Evolutionary conservation across 2,329 filamentous ascomycete genomes (phyloP).

Genomic region (Aspergillus fructus): DNA sequence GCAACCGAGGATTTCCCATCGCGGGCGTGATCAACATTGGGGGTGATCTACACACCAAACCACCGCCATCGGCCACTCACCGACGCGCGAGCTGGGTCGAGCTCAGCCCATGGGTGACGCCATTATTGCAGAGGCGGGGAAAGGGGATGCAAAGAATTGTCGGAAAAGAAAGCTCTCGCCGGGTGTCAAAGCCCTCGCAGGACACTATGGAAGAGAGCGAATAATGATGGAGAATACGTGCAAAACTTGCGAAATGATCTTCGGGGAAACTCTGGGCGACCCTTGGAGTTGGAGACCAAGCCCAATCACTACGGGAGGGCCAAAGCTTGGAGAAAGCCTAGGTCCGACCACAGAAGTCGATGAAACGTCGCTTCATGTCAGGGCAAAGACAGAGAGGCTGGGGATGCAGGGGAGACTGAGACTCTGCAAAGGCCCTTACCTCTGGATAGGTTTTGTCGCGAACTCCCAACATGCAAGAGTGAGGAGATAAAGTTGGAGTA

Average conservation of each 20-base stretch:
- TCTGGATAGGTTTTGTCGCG: background rate
- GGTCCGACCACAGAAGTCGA: background rate
- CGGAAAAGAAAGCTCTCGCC: background rate
- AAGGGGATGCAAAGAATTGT: background rate
- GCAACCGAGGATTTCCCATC: slow-evolving; percentile 14
- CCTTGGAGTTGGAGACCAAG: background rate
- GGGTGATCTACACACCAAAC: slow-evolving; percentile 20
- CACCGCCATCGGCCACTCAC: background rate
- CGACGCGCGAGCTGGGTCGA: background rate
- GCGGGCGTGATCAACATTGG: slow-evolving; percentile 1
- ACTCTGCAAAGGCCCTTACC: background rate
- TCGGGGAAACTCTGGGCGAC: background rate
- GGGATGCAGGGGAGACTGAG: background rate
- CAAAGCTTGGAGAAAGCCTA: background rate
- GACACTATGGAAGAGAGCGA: background rate
- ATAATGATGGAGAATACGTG: background rate
- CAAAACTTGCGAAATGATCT: background rate
- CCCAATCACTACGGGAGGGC: background rate
- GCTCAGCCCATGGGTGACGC: slow-evolving; percentile 2
- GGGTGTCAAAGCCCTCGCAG: no score
- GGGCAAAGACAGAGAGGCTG: background rate
- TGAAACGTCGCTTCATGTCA: background rate
- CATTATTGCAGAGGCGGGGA: slow-evolving; percentile 7
- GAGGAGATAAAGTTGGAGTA: background rate
- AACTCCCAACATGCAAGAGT: background rate